Percentiles rank a stretch among this genome's conserved stretches.
Conservation (phyloP, 495 filamentous ascomycete species). For the Hypoxylon trugodes region DNA sequence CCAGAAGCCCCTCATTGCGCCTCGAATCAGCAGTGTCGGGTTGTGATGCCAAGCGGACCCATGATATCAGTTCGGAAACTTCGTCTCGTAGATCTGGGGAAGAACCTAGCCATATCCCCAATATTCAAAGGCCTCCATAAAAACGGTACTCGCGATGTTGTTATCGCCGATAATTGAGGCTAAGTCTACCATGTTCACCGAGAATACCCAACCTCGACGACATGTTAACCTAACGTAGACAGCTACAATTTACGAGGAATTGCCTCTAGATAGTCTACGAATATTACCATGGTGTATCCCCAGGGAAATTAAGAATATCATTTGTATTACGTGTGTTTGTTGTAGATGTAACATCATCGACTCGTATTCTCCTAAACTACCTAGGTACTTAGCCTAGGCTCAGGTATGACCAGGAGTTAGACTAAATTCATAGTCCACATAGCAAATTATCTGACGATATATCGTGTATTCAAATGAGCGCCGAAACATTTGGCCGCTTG, state of each 20-base stretch:
- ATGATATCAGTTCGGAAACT: background rate
- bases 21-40: background rate
- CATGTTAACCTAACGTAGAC: background rate
- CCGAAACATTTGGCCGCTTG: background rate
- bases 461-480: background rate
- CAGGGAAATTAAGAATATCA: background rate
- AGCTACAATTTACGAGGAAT: background rate
- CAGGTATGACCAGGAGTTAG: background rate
- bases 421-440: background rate
- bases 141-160: no score
- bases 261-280: background rate
- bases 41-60: background rate
- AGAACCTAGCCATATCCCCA: background rate
- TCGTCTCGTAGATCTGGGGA: conserved; percentile 20
- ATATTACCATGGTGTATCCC: background rate
- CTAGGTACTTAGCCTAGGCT: no score
- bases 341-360: background rate
- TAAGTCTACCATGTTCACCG: background rate
- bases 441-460: background rate
- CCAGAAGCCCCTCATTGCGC: background rate
- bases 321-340: background rate
- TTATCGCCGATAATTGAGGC: background rate
- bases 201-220: background rate
- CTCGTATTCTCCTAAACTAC: background rate
- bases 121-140: background rate